Base-by-base conservation (phyloP, 2,329 filamentous ascomycete genomes). In the Epichloe glyceriae region DNA sequence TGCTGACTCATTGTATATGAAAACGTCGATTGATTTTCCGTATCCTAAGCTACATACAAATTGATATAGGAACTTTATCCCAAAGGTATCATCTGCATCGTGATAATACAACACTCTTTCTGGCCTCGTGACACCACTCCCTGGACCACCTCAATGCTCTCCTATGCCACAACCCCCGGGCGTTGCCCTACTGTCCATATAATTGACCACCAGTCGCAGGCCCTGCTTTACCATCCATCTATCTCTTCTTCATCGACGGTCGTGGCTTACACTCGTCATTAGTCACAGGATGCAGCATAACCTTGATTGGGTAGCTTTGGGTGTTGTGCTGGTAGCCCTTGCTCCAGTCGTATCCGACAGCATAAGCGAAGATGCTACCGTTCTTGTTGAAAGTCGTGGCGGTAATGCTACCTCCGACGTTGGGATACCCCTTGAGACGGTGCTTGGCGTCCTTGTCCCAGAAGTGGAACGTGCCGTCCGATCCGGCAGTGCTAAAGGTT, bases 401-500 rank as follows among this genome's bases (percentile, higher is more conserved):
- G 7, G 86, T 86, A 70, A 98, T 98, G 61, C 86, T 88, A 52
- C 90, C 90, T 17, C 86, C 86, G 5, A 89, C 85, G 22, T 79
- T 76, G 45, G 87, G 87, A 63, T 90, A 98, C 14, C 93, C 93
- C 75, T 93, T 93, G 54, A 93, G 78, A 38, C 87, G 77, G 69
- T 93, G 86, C 70, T 93, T 93, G 53, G 87, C 87, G 61, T 91
- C 86, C 72, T 90, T 90, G 62, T 98, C 93, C 87, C 87, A 93
- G 76, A 91, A 93, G 72, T 93, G 87, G 75, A 97, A 98, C 1
- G 93, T 96, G 50, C 93, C 93, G 68, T 98, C 93, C 35, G 84
- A 86, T 50, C 93, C 93, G 46, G 93, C 89, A 3, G 93, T 98
- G 70, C 86, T 94, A 73, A 98, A 98, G n/a, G 93, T 98, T 62